Conservation (phyloP, 306 rosid genomes). For the Benincasa hispida region DNA sequence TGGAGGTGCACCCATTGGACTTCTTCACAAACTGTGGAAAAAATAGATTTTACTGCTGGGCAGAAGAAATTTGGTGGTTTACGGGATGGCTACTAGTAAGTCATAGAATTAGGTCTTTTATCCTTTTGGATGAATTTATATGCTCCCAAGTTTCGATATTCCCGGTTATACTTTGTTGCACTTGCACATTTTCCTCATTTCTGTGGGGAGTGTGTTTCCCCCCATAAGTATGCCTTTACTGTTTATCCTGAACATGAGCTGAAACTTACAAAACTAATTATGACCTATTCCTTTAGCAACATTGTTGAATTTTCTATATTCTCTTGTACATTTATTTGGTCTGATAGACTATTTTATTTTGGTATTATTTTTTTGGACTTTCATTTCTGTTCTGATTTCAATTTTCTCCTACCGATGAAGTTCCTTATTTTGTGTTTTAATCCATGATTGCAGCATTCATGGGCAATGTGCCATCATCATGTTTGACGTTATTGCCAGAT, state of each 20-base stretch:
- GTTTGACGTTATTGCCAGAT: slow-evolving; percentile 67
- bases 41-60: slow-evolving; percentile 62
- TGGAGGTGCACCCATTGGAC: slow-evolving; percentile 73
- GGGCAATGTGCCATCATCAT: slow-evolving; percentile 73
- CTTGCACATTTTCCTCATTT: too few species aligned
- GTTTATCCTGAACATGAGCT: neutral
- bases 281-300: too few species aligned
- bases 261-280: too few species aligned
- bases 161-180: neutral
- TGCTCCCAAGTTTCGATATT: neutral
- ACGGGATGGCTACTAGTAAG: slow-evolving; percentile 81
- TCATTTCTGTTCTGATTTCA: neutral
- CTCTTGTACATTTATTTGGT: neutral
- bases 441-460: slow-evolving; percentile 34
- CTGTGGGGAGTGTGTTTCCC: neutral
- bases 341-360: neutral
- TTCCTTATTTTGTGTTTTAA: neutral
- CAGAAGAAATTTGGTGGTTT: slow-evolving; percentile 77
- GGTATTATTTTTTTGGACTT: neutral
- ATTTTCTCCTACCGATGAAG: neutral
- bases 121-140: neutral
- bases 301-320: neutral
- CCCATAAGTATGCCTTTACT: neutral
- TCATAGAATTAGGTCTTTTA: neutral
- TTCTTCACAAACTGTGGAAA: slow-evolving; percentile 57